phyloP scores from a whole-genome alignment of 2,329 filamentous ascomycete species.

The Raffaelea albimanens region DNA sequence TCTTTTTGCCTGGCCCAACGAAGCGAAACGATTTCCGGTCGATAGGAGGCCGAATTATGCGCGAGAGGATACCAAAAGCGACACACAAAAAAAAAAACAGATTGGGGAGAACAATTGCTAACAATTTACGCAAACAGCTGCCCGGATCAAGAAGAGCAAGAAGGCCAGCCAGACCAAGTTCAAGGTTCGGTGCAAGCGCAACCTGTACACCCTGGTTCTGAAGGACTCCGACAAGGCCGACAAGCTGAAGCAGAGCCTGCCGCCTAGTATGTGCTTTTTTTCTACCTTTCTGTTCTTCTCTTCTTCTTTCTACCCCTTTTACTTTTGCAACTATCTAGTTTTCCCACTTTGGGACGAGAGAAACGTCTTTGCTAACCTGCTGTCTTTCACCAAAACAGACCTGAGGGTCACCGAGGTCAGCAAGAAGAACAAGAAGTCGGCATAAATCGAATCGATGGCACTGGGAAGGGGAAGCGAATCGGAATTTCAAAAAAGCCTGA shows the following conservation, averaged over 20 bases:
- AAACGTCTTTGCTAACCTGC: neutral
- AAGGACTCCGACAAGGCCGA: constrained; percentile 99
- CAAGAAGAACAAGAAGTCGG: constrained; percentile 49
- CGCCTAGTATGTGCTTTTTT: constrained; percentile 66
- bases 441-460: constrained; percentile 23
- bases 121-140: constrained; percentile 44
- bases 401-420: constrained; percentile 45
- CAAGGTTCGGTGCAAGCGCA: constrained; percentile 97
- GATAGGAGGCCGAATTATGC: neutral
- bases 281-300: neutral
- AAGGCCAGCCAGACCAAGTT: constrained; percentile 94
- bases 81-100: constrained; percentile 9
- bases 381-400: constrained; percentile 21
- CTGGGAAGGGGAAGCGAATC: neutral
- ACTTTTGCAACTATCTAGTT: neutral
- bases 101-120: constrained; percentile 2
- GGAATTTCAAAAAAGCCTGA: constrained; percentile 7
- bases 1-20: no score
- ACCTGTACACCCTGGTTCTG: constrained; percentile 96
- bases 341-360: constrained; percentile 15
- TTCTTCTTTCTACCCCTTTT: neutral
- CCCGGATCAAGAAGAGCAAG: constrained; percentile 93
- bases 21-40: neutral
- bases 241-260: constrained; percentile 99
- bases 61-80: neutral